Percentiles rank a stretch among this genome's conserved stretches.
Evolutionary conservation across 208 protist species (phyloP).

Genomic region (Crithidia acanthocephali): DNA sequence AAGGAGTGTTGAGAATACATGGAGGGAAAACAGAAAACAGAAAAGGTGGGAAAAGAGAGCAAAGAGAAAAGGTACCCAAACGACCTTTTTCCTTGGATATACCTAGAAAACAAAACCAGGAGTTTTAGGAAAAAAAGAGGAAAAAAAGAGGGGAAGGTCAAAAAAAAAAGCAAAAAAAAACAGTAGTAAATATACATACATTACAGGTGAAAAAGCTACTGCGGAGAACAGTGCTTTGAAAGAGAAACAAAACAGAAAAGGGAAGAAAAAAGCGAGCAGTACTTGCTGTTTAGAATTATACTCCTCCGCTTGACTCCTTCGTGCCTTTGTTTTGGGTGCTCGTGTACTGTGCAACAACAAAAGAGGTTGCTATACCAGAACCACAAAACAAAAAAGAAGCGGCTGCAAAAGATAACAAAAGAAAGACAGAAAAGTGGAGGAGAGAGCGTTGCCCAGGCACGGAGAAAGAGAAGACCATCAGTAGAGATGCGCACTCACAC

Average conservation of each 20-base stretch:
- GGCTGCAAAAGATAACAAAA: too few species aligned
- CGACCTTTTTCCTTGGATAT: not conserved
- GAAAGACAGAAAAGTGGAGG: too few species aligned
- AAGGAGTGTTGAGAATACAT: not conserved
- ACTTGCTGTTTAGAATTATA: not conserved
- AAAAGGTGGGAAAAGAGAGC: not conserved
- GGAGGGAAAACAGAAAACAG: not conserved
- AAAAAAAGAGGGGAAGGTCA: not conserved
- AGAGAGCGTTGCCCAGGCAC: too few species aligned
- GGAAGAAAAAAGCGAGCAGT: not conserved
- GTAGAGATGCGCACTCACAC: not conserved
- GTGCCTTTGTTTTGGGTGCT: too few species aligned
- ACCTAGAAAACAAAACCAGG: not conserved
- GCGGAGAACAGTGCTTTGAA: too few species aligned
- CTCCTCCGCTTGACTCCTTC: too few species aligned
- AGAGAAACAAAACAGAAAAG: not conserved
- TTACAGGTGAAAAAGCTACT: not conserved
- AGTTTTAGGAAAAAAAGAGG: constrained; percentile 2
- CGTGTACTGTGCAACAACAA: not conserved
- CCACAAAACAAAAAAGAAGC: too few species aligned
- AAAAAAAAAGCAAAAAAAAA: constrained; percentile 7
- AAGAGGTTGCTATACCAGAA: too few species aligned
- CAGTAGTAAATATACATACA: not conserved
- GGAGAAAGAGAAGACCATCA: too few species aligned
- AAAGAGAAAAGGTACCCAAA: not conserved